Evolutionary conservation across 1,284 basidiomycete genomes (phyloP).

Genomic region (Inonotus obliquus): DNA sequence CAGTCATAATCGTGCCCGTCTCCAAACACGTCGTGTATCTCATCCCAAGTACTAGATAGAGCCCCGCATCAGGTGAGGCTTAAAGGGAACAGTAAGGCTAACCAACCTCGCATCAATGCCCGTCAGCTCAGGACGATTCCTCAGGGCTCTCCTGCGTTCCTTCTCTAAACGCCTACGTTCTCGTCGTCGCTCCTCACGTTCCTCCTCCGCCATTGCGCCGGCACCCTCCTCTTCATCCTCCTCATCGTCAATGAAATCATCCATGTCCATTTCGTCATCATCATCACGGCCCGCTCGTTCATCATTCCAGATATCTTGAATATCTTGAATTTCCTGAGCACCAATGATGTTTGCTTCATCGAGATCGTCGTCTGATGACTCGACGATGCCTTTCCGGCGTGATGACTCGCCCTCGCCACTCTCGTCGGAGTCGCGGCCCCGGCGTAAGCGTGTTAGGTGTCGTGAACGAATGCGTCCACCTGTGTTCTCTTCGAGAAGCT

Average conservation of each 20-base stretch:
- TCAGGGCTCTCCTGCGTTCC: conserved; percentile 56
- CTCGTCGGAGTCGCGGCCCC: conserved; percentile 66
- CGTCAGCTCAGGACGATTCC: conserved; percentile 68
- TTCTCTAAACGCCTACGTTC: conserved; percentile 62
- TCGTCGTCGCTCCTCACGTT: conserved; percentile 66
- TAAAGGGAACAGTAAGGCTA: background rate
- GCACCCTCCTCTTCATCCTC: conserved; percentile 80
- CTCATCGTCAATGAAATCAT: conserved; percentile 89
- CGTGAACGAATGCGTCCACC: conserved; percentile 59
- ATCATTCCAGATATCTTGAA: conserved; percentile 84
- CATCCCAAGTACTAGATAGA: conserved; percentile 82
- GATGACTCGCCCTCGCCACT: conserved; percentile 53
- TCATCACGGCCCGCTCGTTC: conserved; percentile 57
- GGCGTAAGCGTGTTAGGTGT: conserved; percentile 68
- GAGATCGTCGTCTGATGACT: conserved; percentile 70
- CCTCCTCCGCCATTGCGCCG: conserved; percentile 64
- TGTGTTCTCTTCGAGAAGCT: conserved; percentile 92
- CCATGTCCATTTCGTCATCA: conserved; percentile 64
- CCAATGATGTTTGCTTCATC: conserved; percentile 39
- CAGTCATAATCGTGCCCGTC: conserved; percentile 96
- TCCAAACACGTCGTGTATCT: conserved; percentile 96
- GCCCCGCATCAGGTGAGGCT: conserved; percentile 10
- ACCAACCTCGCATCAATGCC: conserved; percentile 82
- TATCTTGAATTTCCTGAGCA: conserved; percentile 51
- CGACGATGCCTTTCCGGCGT: conserved; percentile 51